Conservation (phyloP, 2,329 filamentous ascomycete genomes). For the Neofusicoccum sp. region DNA sequence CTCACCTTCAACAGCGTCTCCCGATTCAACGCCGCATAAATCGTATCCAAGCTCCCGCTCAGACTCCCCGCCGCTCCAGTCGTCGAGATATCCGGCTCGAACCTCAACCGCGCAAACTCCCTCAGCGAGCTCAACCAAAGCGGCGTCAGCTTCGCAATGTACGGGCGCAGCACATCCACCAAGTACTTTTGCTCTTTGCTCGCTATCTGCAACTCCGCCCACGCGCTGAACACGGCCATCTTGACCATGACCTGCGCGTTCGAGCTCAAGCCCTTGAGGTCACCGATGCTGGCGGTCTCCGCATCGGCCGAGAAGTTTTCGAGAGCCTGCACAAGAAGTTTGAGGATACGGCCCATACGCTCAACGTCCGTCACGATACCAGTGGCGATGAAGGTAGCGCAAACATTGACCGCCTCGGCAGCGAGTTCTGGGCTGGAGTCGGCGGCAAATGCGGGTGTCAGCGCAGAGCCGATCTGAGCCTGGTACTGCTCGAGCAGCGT, state of each 20-base stretch:
- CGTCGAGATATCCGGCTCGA: conserved; percentile 88
- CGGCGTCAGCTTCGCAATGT: conserved; percentile 85
- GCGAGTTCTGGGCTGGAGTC: conserved; percentile 96
- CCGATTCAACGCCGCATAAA: conserved; percentile 91
- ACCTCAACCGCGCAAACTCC: conserved; percentile 88
- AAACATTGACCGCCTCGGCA: conserved; percentile 94
- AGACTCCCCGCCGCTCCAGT: conserved; percentile 77
- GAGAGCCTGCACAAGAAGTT: conserved; percentile 83
- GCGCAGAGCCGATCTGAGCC: conserved; percentile 92
- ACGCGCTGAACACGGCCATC: conserved; percentile 93
- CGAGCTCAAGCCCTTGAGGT: conserved; percentile 86
- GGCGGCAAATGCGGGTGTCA: conserved; percentile 92
- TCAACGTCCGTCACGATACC: conserved; percentile 97
- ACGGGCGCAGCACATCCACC: conserved; percentile 81
- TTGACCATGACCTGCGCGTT: conserved; percentile 99
- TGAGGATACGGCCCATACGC: conserved; percentile 97
- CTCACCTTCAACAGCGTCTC: conserved; percentile 77
- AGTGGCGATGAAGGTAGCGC: conserved; percentile 94
- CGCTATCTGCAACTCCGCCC: conserved; percentile 94
- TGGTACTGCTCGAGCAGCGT: conserved; percentile 97
- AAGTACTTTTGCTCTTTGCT: conserved; percentile 90
- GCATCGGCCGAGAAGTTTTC: conserved; percentile 87
- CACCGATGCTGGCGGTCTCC: conserved; percentile 84
- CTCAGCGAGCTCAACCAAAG: conserved; percentile 90
- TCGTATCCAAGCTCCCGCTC: conserved; percentile 83